Evolutionary conservation across 768 basidiomycete genomes (phyloP), one percentile per base, ranked within the genome.

Genomic region (Tulasnella sp.): DNA sequence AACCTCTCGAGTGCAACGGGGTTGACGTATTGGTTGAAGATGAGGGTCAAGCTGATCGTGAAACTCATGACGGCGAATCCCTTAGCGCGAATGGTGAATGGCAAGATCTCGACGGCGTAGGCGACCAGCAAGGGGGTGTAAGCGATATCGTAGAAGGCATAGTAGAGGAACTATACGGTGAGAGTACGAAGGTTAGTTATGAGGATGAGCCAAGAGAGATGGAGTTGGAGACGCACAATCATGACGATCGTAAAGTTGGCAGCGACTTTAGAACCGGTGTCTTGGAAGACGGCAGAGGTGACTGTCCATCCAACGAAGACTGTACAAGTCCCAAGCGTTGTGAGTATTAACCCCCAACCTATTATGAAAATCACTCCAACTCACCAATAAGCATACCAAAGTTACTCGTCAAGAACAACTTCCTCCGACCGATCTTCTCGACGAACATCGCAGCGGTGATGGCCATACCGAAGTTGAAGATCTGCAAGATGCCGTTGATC

Each of bases 21-120:
- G 86, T 95, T 95, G 83, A 91, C 90, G 82, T 94, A 93, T 85
- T 94, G 93, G 83, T 94, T 95, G 85, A 96, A 93, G 83, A 96
- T 92, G 81, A 95, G 90, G 9, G 93, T 88, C 76, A 91, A 81
- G 11, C 92, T 92, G 83, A 93, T 89, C 77, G 88, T 85, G 83
- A 95, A 91, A 84, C 89, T 92, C 87, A 95, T 93, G 76, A 94
- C 82, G 80, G 88, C 92, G 86, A 93, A 91, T 75, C 93, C 93
- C 86, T 94, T 95, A 80, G 93, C 93, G 83, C 94, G 93, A 75
- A 96, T 86, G 42, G 86, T 84, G 86, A 88, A 95, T 4, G 94
- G 94, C 75, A 96, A 85, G 84, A 96, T 96, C 84, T 97, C 95
- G 80, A 95, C 88, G 55, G 93, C 92, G 85, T 96, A 95, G 0